phyloP scores from a whole-genome alignment of 331 rosid genomes.

The Malus hybrid region DNA sequence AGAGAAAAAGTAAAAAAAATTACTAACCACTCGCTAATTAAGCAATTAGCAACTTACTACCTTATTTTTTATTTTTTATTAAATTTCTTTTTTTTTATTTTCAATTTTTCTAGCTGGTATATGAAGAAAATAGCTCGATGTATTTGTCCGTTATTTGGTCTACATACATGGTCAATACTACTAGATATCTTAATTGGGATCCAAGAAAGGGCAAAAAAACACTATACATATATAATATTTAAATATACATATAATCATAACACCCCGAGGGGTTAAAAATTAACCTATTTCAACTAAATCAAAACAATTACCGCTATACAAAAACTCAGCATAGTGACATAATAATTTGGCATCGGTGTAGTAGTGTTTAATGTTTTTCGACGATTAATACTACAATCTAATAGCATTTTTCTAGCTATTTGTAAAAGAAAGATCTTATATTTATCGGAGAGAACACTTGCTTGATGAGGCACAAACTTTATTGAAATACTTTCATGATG shows the following conservation, averaged over 20 bases:
- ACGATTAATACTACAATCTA: background rate
- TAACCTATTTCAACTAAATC: background rate
- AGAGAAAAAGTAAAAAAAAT: no score
- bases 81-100: no score
- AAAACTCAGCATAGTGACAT: background rate
- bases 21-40: no score
- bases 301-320: background rate
- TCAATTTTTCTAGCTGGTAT: no score
- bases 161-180: background rate
- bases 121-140: background rate
- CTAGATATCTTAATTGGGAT: background rate
- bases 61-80: no score
- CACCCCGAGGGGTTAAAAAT: no score
- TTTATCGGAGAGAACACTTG: background rate
- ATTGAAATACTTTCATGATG: no score
- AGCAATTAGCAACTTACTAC: no score
- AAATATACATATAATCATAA: no score
- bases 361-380: no score
- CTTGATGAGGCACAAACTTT: no score
- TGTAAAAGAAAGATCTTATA: background rate
- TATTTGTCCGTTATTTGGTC: background rate
- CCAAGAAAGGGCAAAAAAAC: background rate
- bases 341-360: background rate
- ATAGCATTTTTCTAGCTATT: background rate
- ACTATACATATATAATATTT: no score